Base-by-base conservation (phyloP, 2,329 filamentous ascomycete genomes). In the Sporothrix euskadiensis region DNA sequence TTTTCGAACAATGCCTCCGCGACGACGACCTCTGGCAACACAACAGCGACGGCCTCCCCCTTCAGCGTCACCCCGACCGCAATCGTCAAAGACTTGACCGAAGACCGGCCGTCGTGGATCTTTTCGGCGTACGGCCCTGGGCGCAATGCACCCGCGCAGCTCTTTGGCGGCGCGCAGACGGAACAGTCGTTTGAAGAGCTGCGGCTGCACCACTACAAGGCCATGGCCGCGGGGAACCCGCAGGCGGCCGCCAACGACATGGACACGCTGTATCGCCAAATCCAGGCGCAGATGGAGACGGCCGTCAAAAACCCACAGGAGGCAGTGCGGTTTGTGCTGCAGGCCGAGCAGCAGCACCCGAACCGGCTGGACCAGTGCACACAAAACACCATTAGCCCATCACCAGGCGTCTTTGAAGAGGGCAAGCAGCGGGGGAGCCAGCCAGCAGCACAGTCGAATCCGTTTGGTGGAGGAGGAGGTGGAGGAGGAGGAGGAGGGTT, bases 111-210 rank as follows among this genome's bases (percentile, higher is more conserved):
- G 22, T 83, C 88, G 85, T 98, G 94, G 92, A 91, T 96, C 4
- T 87, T 98, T 32, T 97, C 94, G 0, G 88, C 91, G 30, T 98
- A 97, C 81, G 93, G 90, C 0, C 94, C 94, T 0, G 92, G 91
- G 4, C 87, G 85, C 78, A 88, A 94, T 77, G 89, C 92, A 1
- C 94, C 94, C 0, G 89, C 89, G 22, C 94, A 97, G 81, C 86
- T 98, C 0, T 94, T 97, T 78, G 94, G 94, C 71, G 94, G 94
- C 1, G 87, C 86, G 61, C 85, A 88, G 6, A 88, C 94, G 22
- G 95, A 98, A 81, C 91, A 94, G 80, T 97, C 94, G 78, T 91
- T 92, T 56, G 95, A 98, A 81, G 95, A 98, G 82, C 88, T 97
- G 80, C 88, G 94, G 69, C 80, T 94, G 30, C 91, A 94, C 79